A percentile compares a stretch with the other conserved stretches of the same genome.
These are phyloP conservation scores for Chrysanthemum lavandulifolium DNA, from an alignment of 129 eudicot species.

Conservation along the genomic window DNA sequence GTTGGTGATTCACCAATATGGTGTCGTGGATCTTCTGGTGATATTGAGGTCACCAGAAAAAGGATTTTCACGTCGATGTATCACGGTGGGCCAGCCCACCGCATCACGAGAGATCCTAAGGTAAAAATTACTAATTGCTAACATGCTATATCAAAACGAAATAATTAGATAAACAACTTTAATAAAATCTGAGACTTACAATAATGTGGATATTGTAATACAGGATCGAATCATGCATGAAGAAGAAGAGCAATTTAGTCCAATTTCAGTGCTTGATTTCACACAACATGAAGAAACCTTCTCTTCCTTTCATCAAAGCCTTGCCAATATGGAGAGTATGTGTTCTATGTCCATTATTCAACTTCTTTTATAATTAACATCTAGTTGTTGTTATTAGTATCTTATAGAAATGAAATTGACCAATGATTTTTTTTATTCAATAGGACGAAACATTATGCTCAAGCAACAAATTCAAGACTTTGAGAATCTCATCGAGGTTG, in stretches of 20 bases:
- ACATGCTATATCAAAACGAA: no score
- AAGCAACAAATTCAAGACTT: slow-evolving; percentile 37
- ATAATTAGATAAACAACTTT: not conserved
- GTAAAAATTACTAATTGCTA: slow-evolving; percentile 6
- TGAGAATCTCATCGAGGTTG: slow-evolving; percentile 28
- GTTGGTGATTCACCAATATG: slow-evolving; percentile 56
- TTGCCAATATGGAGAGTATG: slow-evolving; percentile 37
- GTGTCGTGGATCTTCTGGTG: slow-evolving; percentile 28
- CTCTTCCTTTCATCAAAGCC: slow-evolving; percentile 37
- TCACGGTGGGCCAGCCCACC: slow-evolving; percentile 14
- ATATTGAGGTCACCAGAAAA: slow-evolving; percentile 29
- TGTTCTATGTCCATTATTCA: slow-evolving; percentile 24
- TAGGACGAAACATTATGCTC: slow-evolving; percentile 46
- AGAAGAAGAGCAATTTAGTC: slow-evolving; percentile 65
- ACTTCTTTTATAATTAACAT: not conserved
- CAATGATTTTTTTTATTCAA: not conserved
- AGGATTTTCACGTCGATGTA: slow-evolving; percentile 19
- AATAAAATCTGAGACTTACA: slow-evolving; percentile 3
- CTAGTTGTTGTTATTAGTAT: not conserved
- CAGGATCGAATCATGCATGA: slow-evolving; percentile 31
- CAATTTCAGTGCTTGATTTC: slow-evolving; percentile 74
- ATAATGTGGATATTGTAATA: slow-evolving; percentile 1
- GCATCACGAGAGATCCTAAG: slow-evolving; percentile 20
- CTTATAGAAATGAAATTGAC: not conserved
- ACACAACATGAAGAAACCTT: slow-evolving; percentile 37